A percentile compares a stretch with the other conserved stretches of the same genome.
Evolutionary conservation across 169 alveolate genomes (phyloP).

Genomic region (Plasmodium knowlesi): DNA sequence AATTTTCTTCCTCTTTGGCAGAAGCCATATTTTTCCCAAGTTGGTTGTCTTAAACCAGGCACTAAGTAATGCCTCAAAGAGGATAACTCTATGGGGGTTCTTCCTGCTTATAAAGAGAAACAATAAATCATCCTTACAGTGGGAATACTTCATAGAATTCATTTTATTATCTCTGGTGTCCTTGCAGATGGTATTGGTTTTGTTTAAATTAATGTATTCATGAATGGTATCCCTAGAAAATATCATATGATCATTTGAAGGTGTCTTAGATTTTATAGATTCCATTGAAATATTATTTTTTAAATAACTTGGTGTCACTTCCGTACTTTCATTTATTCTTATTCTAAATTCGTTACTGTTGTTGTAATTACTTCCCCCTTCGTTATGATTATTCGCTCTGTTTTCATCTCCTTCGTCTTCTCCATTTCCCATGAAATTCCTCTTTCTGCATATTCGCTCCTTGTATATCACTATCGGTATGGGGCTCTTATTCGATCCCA

Average conservation of each 20-base stretch:
- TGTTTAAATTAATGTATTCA: not conserved
- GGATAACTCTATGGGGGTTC: not conserved
- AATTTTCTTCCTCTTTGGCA: conserved; percentile 6
- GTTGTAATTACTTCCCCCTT: not conserved
- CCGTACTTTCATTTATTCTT: not conserved
- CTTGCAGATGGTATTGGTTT: not conserved
- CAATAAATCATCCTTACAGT: conserved; percentile 44
- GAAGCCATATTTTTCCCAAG: conserved; percentile 39
- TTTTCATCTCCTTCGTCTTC: not conserved
- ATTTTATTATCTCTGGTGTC: not conserved
- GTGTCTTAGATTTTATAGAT: not conserved
- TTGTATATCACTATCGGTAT: conserved; percentile 37
- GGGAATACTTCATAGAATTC: not conserved
- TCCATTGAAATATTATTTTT: not conserved
- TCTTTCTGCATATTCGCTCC: not conserved
- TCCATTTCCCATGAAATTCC: not conserved
- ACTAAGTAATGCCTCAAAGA: conserved; percentile 21
- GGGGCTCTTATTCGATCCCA: conserved; percentile 57
- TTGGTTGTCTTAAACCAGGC: conserved; percentile 49
- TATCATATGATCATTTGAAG: not conserved
- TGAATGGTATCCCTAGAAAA: not conserved
- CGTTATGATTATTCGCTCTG: not conserved
- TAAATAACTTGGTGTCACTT: not conserved
- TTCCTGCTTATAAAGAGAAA: conserved; percentile 50
- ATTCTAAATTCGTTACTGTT: not conserved